phyloP scores from a whole-genome alignment of 2,329 filamentous ascomycete species.

The Aureobasidium sp. region DNA sequence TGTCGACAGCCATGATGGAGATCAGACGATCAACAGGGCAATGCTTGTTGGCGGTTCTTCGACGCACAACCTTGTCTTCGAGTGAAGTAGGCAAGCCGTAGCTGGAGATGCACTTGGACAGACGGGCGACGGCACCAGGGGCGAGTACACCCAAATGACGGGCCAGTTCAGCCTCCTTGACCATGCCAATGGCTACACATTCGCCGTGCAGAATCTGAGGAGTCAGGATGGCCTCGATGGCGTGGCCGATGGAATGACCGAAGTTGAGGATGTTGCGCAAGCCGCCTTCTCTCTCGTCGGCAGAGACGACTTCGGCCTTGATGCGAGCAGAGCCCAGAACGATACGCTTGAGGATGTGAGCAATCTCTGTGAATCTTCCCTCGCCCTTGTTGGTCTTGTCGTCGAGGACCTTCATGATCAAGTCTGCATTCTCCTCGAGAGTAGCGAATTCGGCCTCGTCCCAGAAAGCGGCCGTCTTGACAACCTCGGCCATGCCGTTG shows the following conservation, averaged over 20 bases:
- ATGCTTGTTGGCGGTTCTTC: constrained; percentile 74
- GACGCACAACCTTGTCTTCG: constrained; percentile 73
- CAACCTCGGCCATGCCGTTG: constrained; percentile 96
- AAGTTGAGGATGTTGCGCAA: constrained; percentile 94
- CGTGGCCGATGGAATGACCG: constrained; percentile 95
- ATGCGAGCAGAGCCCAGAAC: constrained; percentile 86
- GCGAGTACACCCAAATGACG: constrained; percentile 80
- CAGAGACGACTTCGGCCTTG: constrained; percentile 90
- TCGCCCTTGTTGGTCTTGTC: constrained; percentile 47
- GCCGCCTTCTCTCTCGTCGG: constrained; percentile 89
- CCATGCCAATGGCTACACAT: constrained; percentile 95
- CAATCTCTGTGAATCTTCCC: constrained; percentile 62
- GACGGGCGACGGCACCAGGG: constrained; percentile 77
- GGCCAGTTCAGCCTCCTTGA: constrained; percentile 91
- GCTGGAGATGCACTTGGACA: constrained; percentile 89
- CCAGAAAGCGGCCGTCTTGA: constrained; percentile 85
- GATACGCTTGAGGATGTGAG: constrained; percentile 47
- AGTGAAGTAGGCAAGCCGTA: constrained; percentile 84
- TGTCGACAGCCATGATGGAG: constrained; percentile 93
- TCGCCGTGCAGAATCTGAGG: constrained; percentile 95
- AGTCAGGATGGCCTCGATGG: constrained; percentile 89
- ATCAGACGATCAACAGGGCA: constrained; percentile 83
- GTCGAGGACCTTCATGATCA: constrained; percentile 67
- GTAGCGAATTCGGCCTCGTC: constrained; percentile 78
- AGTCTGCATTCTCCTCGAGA: constrained; percentile 72